A percentile compares a stretch with the other conserved stretches of the same genome.
These are phyloP conservation scores for Macrolepiota albuminosa DNA, from an alignment of 768 basidiomycete species.

Conservation along the genomic window DNA sequence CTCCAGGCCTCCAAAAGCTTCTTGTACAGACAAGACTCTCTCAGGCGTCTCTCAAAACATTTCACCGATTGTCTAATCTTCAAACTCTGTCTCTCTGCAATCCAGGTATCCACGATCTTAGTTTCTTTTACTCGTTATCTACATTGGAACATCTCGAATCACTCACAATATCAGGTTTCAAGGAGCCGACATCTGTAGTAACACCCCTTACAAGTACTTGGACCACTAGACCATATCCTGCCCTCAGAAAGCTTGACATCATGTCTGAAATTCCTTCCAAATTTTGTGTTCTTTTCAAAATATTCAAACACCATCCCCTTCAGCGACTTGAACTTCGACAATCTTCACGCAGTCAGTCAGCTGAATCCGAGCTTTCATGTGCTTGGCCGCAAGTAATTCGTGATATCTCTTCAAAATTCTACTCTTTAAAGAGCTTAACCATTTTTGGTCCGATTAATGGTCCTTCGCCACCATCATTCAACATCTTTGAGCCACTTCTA, in stretches of 20 bases:
- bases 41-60: background rate
- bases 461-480: background rate
- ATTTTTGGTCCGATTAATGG: background rate
- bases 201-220: background rate
- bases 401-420: background rate
- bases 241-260: background rate
- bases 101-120: background rate
- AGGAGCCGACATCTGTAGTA: background rate
- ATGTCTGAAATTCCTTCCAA: background rate
- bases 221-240: background rate
- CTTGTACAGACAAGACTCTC: background rate
- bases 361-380: background rate
- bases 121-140: slow-evolving; percentile 2
- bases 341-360: background rate
- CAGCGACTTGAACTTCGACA: slow-evolving; percentile 4
- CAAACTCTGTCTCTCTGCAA: background rate
- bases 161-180: background rate
- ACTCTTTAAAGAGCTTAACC: background rate
- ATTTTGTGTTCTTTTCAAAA: background rate
- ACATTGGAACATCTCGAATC: slow-evolving; percentile 1
- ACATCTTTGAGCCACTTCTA: slow-evolving; percentile 6
- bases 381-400: slow-evolving; percentile 1
- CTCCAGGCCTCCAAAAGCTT: background rate
- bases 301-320: slow-evolving; percentile 5
- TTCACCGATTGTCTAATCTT: background rate